These are phyloP conservation scores for Plasmodium malariae DNA, from an alignment of 169 alveolate genomes.

Conservation along the genomic window DNA sequence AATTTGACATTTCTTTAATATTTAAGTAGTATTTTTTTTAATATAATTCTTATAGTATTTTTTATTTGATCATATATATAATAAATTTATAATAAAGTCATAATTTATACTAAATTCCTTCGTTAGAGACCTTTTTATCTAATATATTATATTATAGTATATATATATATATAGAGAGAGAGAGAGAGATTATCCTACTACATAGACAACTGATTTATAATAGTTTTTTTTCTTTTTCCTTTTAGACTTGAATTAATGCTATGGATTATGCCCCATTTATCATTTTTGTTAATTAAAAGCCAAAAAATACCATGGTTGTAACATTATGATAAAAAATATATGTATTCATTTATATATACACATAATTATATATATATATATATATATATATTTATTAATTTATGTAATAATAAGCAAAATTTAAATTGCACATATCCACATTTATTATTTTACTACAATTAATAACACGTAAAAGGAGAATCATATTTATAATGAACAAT, in stretches of 20 bases:
- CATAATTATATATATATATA: background rate
- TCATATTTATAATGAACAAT: too few relatives aligned
- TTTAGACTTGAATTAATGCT: background rate
- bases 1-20: background rate
- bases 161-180: background rate
- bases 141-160: background rate
- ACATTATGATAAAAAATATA: background rate
- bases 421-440: background rate
- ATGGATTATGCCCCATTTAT: background rate
- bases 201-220: background rate
- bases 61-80: background rate
- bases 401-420: background rate
- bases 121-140: background rate
- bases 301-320: background rate
- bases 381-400: background rate
- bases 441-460: background rate
- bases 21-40: background rate
- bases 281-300: slow-evolving; percentile 6
- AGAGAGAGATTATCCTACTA: too few relatives aligned
- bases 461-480: background rate
- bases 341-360: slow-evolving; percentile 1
- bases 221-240: background rate
- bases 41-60: background rate
- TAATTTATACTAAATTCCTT: background rate
- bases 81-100: background rate